Percentiles rank a stretch among this genome's conserved stretches.
phyloP scores from a whole-genome alignment of 441 rosid genomes.

The Brassica balearica region DNA sequence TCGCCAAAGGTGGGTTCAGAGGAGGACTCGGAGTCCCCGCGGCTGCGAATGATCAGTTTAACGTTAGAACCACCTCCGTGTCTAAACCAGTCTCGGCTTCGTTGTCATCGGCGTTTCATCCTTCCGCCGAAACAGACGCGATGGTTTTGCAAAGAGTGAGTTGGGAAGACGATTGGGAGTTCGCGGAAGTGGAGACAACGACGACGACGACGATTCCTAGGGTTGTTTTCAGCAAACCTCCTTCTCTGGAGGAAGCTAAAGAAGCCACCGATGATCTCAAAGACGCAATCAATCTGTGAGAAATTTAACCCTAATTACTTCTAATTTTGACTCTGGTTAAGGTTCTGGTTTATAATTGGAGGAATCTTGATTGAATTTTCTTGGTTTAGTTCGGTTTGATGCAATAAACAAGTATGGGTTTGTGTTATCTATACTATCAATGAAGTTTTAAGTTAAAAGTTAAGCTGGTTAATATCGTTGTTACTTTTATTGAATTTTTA shows the following conservation, averaged over 20 bases:
- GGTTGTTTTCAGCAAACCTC: constrained; percentile 67
- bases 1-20: constrained; percentile 50
- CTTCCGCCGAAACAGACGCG: constrained; percentile 37
- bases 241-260: constrained; percentile 68
- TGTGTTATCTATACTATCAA: too few species aligned
- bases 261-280: constrained; percentile 71
- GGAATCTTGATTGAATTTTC: too few species aligned
- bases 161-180: constrained; percentile 71
- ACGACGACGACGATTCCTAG: constrained; percentile 53
- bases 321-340: neutral
- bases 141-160: constrained; percentile 43
- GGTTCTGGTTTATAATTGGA: neutral
- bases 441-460: too few species aligned
- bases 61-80: constrained; percentile 29
- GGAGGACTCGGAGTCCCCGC: constrained; percentile 47
- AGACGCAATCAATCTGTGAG: constrained; percentile 64
- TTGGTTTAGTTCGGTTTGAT: neutral
- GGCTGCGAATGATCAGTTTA: constrained; percentile 47
- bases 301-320: neutral
- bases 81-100: constrained; percentile 47
- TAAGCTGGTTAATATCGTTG: too few species aligned
- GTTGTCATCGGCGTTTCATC: constrained; percentile 32
- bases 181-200: constrained; percentile 56
- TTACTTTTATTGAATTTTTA: too few species aligned
- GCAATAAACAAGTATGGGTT: too few species aligned